Base-by-base conservation (phyloP, 2,329 filamentous ascomycete genomes). In the Fusarium annulatum region DNA sequence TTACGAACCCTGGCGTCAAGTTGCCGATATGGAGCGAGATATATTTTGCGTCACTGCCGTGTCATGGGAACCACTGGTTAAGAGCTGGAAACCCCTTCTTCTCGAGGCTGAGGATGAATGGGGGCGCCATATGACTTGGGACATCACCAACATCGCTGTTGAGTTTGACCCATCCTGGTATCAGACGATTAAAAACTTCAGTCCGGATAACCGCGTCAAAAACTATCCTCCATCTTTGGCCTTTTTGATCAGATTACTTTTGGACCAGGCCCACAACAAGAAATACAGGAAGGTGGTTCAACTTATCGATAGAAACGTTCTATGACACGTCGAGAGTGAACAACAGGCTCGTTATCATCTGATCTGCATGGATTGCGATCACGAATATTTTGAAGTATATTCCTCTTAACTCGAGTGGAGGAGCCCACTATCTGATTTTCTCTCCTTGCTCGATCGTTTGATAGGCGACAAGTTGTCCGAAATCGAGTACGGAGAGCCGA, bases 201-300 rank as follows among this genome's bases (percentile, higher is more conserved):
- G 2, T 19, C 3, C 10, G 11, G 15, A 43, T 33, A 11, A 6
- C 21, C 7, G 0, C 11, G 2, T 42, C 28, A 21, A 7, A 2
- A 16, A 56, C 4, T 43, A 42, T 33, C 36, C 21, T 30, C 38
- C 36, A 3, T 12, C 36, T 19, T 23, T 56, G 38, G 28, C 53
- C 12, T 56, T 56, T 43, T 23, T 56, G 19, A 42, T 56, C 26
- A 42, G 38, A 26, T 34, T 42, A 18, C 53, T 56, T n/a, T 30
- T 56, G 2, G 53, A 56, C 3, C 26, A n/a, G 0, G 53, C 28
- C 16, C 15, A 43, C 5, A 9, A 23, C 9, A 30, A 26, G 38
- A 0, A 33, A 12, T 0, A 2, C 15, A 18, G 14, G 10, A n/a
- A 42, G 4, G 3, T 3, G 3, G 19, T 56, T 21, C 26, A 4